Base-by-base conservation (phyloP, 257 asterid genomes). In the Rauvolfia tetraphylla region DNA sequence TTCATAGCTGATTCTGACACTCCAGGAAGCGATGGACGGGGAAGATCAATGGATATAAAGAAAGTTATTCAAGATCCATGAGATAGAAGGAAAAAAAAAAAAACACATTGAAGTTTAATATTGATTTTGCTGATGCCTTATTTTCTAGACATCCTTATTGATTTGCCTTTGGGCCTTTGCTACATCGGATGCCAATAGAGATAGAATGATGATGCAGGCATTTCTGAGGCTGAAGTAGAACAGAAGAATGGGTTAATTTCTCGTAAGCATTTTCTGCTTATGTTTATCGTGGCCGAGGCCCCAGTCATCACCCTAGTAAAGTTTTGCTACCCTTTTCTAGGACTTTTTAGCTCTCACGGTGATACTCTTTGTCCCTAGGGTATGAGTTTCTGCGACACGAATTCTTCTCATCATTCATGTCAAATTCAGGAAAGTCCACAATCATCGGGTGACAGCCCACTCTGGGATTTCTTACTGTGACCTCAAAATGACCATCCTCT, bases 191-290 rank as follows among this genome's bases (percentile, higher is more conserved):
- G 72, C 72, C 72, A 67, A 67, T 15, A 65, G 51, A 4, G 17
- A 67, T 38, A 31, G 49, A 67, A 67, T 67, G 72, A 67, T 67
- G 49, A 38, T 67, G 72, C 33, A 22, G 49, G 72, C 72, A 67
- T 7, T 38, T 67, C 51, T 38, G 49, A 33, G 33, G 42, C 42
- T 31, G 68, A 62, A 62, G 68, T 62, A 39, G 36, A 38, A n/a
- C 51, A 67, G 72, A 36, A 67, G 72, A 67, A 20, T 36, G 71
- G 48, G 49, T 67, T 38, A 15, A 33, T 67, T 20, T 22, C 22
- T 46, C 14, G 51, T 38, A 18, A 67, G 12, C 33, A 38, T 67
- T 66, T 23, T 67, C 51, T 67, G 12, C 72, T 38, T 44, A 62
- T 20, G 23, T 62, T 62, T 17, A 33, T n/a, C 4, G 29, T 58